A percentile compares a stretch with the other conserved stretches of the same genome.
These are phyloP conservation scores for Aspergillus fischeri DNA, from an alignment of 2,329 filamentous ascomycete species.

Conservation along the genomic window DNA sequence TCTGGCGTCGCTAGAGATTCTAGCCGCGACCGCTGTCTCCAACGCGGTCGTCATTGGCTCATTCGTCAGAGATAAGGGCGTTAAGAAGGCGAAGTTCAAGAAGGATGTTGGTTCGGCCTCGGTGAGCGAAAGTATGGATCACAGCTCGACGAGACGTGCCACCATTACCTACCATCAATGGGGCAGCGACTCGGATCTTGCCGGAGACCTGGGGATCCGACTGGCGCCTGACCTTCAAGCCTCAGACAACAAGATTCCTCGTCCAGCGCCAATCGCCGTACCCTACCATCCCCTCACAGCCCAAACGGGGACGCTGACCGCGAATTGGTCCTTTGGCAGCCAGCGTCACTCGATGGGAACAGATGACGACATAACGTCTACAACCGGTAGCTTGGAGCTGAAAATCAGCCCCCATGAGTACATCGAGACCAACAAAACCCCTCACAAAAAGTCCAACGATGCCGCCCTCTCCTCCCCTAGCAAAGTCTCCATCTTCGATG, in stretches of 20 bases:
- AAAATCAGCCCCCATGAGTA: slow-evolving; percentile 34
- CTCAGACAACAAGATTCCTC: slow-evolving; percentile 25
- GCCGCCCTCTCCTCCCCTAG: slow-evolving; percentile 46
- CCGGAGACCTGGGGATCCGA: slow-evolving; percentile 71
- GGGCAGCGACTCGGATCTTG: slow-evolving; percentile 89
- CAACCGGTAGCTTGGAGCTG: slow-evolving; percentile 28
- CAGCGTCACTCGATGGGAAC: slow-evolving; percentile 14
- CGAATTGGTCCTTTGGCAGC: slow-evolving; percentile 29
- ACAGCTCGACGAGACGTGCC: slow-evolving; percentile 34
- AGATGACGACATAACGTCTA: slow-evolving; percentile 27
- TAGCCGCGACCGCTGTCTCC: slow-evolving; percentile 80
- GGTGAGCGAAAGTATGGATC: slow-evolving; percentile 45
- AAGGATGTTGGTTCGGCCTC: slow-evolving; percentile 39
- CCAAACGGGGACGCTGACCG: slow-evolving; percentile 26
- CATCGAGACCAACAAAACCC: slow-evolving; percentile 26
- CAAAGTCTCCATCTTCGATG: slow-evolving; percentile 77
- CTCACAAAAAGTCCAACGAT: slow-evolving; percentile 32
- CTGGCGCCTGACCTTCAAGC: slow-evolving; percentile 51
- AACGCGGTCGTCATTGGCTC: slow-evolving; percentile 89
- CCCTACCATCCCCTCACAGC: slow-evolving; percentile 24
- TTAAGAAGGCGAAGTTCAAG: slow-evolving; percentile 84
- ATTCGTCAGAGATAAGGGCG: slow-evolving; percentile 82
- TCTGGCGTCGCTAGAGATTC: slow-evolving; percentile 81
- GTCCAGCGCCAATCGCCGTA: slow-evolving; percentile 37
- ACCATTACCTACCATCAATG: slow-evolving; percentile 68